Conservation (phyloP, 768 basidiomycete genomes). For the Trametes villosa region DNA sequence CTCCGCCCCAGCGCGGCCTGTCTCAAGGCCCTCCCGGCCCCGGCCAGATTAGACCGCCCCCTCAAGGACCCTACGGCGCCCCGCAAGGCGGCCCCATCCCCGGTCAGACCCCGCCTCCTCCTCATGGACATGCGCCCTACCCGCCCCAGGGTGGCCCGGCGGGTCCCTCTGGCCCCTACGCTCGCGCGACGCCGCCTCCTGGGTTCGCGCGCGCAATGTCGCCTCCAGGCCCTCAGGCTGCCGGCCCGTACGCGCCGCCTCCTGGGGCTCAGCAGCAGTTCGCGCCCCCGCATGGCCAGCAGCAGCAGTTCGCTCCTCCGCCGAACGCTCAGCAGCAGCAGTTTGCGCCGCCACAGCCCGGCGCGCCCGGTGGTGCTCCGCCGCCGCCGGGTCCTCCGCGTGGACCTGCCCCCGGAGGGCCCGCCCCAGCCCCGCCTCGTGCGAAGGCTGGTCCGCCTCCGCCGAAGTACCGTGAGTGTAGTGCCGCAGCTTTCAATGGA, state of each 20-base stretch:
- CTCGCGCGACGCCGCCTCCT: constrained; percentile 48
- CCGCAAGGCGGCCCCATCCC: constrained; percentile 49
- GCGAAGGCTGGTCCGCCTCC: constrained; percentile 45
- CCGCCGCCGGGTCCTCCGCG: constrained; percentile 33
- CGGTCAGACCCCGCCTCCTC: constrained; percentile 42
- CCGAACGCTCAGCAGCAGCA: too few relatives aligned
- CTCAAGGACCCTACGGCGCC: constrained; percentile 54
- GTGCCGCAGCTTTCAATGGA: neutral
- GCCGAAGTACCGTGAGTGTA: constrained; percentile 61
- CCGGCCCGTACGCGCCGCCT: constrained; percentile 31
- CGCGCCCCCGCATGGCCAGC: too few relatives aligned
- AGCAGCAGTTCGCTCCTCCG: too few relatives aligned
- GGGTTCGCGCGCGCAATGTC: constrained; percentile 35
- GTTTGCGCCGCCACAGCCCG: too few relatives aligned
- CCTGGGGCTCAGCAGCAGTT: constrained; percentile 21
- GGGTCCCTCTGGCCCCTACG: constrained; percentile 41
- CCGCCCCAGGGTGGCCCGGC: constrained; percentile 44
- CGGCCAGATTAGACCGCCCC: constrained; percentile 39
- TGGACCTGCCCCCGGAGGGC: constrained; percentile 27
- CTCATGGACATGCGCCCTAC: constrained; percentile 24
- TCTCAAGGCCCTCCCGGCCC: constrained; percentile 38
- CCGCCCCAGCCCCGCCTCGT: constrained; percentile 38
- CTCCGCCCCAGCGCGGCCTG: constrained; percentile 45
- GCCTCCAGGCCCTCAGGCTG: constrained; percentile 36
- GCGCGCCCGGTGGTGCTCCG: constrained; percentile 33